phyloP scores from a whole-genome alignment of 176 grass and related monocot genomes.

The Paspalum vaginatum region DNA sequence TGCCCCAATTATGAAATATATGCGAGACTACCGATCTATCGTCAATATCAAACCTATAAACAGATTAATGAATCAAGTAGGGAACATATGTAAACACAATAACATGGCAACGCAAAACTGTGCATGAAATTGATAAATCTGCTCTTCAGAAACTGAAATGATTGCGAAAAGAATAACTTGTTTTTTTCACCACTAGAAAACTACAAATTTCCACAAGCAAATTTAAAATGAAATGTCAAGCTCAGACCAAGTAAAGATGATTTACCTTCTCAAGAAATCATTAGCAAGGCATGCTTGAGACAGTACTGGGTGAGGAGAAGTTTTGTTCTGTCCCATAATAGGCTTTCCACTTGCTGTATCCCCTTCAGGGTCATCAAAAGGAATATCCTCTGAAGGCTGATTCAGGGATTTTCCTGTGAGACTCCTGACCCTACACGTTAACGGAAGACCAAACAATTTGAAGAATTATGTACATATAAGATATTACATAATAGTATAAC shows the following conservation, averaged over 20 bases:
- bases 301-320: slow-evolving; percentile 47
- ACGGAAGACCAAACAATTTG: background rate
- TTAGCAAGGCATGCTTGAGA: slow-evolving; percentile 65
- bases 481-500: background rate
- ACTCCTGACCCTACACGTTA: slow-evolving; percentile 43
- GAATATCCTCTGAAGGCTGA: slow-evolving; percentile 23
- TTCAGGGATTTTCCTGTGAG: slow-evolving; percentile 14
- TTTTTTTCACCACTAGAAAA: background rate
- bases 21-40: slow-evolving; percentile 70
- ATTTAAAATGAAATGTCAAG: slow-evolving; percentile 1
- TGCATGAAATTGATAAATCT: background rate
- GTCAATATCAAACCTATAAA: slow-evolving; percentile 70
- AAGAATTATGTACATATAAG: background rate
- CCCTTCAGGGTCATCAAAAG: slow-evolving; percentile 28
- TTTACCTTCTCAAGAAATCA: slow-evolving; percentile 90
- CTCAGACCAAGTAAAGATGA: slow-evolving; percentile 21
- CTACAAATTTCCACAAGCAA: background rate
- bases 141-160: slow-evolving; percentile 3
- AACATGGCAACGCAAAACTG: slow-evolving; percentile 10
- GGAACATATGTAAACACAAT: background rate
- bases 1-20: slow-evolving; percentile 82
- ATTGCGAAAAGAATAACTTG: slow-evolving; percentile 13
- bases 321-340: slow-evolving; percentile 30
- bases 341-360: slow-evolving; percentile 40
- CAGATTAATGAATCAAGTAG: slow-evolving; percentile 8